A percentile compares a stretch with the other conserved stretches of the same genome.
Conservation (phyloP, 495 filamentous ascomycete species). For the Neurospora terricola region DNA sequence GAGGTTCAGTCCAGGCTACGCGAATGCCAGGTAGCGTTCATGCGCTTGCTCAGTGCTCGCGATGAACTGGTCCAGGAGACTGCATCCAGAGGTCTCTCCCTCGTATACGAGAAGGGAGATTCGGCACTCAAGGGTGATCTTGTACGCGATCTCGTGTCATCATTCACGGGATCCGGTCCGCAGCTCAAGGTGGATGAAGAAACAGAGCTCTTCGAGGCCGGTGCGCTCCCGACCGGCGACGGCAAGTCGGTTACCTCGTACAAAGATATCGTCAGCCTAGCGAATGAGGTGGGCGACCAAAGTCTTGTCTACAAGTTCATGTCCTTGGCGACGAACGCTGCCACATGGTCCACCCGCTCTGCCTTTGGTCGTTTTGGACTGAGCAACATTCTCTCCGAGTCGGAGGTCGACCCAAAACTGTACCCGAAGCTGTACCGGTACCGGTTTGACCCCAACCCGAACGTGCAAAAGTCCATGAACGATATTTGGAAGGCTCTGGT, state of each 20-base stretch:
- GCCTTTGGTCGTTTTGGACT: constrained; percentile 92
- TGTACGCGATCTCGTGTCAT: constrained; percentile 73
- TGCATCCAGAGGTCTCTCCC: constrained; percentile 75
- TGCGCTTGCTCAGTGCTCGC: constrained; percentile 72
- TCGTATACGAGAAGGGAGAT: constrained; percentile 89
- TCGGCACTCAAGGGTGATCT: constrained; percentile 68
- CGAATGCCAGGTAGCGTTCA: constrained; percentile 78
- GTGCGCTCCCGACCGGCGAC: constrained; percentile 81
- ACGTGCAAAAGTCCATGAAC: constrained; percentile 89
- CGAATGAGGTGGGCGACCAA: constrained; percentile 87
- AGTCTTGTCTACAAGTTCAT: constrained; percentile 95
- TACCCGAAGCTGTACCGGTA: constrained; percentile 93
- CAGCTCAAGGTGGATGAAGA: constrained; percentile 75
- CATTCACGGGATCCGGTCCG: constrained; percentile 68
- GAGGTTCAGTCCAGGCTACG: constrained; percentile 63
- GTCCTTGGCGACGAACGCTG: constrained; percentile 87
- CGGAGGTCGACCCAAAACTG: constrained; percentile 81
- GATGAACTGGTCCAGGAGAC: constrained; percentile 94
- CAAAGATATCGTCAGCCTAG: constrained; percentile 87
- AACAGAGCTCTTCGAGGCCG: constrained; percentile 90
- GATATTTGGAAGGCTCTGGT: constrained; percentile 93
- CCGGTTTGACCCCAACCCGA: constrained; percentile 85
- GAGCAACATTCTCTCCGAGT: constrained; percentile 81
- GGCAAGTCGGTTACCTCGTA: constrained; percentile 86
- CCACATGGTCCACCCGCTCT: constrained; percentile 89